phyloP scores from a whole-genome alignment of 305 asterid species.

The Fraxinus greggii region DNA sequence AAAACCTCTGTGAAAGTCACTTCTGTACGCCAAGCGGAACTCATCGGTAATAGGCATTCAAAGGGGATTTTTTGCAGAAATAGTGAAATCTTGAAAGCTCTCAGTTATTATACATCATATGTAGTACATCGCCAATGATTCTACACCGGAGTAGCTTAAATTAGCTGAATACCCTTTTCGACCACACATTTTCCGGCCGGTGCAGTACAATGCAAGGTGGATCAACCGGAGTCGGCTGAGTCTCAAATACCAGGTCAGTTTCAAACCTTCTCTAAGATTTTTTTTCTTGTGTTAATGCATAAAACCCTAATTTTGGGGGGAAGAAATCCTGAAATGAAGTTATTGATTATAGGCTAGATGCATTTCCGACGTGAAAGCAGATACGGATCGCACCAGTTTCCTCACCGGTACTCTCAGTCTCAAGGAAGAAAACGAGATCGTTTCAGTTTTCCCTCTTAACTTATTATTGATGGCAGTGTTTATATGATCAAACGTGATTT shows the following conservation, averaged over 20 bases:
- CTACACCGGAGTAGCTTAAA: neutral
- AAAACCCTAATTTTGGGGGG: neutral
- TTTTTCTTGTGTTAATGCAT: neutral
- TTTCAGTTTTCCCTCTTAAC: neutral
- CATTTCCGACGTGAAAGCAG: constrained; percentile 92
- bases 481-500: constrained; percentile 24
- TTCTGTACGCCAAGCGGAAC: no score
- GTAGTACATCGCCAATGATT: neutral
- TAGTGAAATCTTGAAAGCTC: neutral
- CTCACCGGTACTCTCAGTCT: constrained; percentile 88
- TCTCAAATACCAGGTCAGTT: constrained; percentile 81
- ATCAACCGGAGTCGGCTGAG: constrained; percentile 90
- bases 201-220: constrained; percentile 66
- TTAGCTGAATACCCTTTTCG: neutral
- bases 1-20: no score
- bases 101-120: neutral
- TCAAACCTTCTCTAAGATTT: neutral
- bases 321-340: constrained; percentile 19
- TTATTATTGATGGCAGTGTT: constrained; percentile 11
- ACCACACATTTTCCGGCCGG: neutral
- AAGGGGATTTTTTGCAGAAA: neutral
- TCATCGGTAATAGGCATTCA: neutral
- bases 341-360: constrained; percentile 69
- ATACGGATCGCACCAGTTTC: constrained; percentile 91
- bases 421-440: constrained; percentile 92